Base-by-base conservation (phyloP, 345 rosid species). In the Murraya paniculata region DNA sequence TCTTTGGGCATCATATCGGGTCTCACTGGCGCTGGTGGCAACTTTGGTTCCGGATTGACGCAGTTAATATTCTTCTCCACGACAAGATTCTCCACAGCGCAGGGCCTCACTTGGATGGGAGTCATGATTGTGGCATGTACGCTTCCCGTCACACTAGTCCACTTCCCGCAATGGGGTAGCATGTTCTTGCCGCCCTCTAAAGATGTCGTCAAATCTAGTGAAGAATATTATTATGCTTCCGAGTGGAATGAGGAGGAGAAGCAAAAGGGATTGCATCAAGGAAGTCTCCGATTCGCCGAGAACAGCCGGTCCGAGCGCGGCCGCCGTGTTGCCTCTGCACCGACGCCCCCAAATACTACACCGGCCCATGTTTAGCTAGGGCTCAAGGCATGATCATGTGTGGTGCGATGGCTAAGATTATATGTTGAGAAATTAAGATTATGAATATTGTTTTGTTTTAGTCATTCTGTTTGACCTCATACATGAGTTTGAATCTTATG, bases 161-260 rank as follows among this genome's bases (percentile, higher is more conserved):
- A 94, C 82, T 92, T 90, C 84, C 97, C 97, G 9, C 93, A 94
- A 18, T 92, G 96, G 93, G 95, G 97, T 2, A 76, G 97, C 38
- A 90, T 94, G 96, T 90, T 92, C 79, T 60, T 82, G 4, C 89
- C 88, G 3, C 83, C 97, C 0, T 85, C 98, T 0, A 89, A 68
- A 25, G 81, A 90, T 70, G 77, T 31, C 1, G 81, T 59, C 0
- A 91, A 84, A 71, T 85, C 87, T 0, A 85, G 87, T 0, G 98
- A 92, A 71, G 93, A 90, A 59, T 39, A 79, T 64, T 92, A 92
- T 48, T 92, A 94, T 57, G 71, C 21, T 6, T 80, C 90, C 0
- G 93, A 91, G 69, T 92, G 94, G 93, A 82, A 88, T 0, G 94
- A 90, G 78, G 94, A 90, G 6, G 97, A 92, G 83, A 89, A 88